Percentiles rank a stretch among this genome's conserved stretches.
Conservation (phyloP, 1,284 basidiomycete species). For the Xanthoconium separans region DNA sequence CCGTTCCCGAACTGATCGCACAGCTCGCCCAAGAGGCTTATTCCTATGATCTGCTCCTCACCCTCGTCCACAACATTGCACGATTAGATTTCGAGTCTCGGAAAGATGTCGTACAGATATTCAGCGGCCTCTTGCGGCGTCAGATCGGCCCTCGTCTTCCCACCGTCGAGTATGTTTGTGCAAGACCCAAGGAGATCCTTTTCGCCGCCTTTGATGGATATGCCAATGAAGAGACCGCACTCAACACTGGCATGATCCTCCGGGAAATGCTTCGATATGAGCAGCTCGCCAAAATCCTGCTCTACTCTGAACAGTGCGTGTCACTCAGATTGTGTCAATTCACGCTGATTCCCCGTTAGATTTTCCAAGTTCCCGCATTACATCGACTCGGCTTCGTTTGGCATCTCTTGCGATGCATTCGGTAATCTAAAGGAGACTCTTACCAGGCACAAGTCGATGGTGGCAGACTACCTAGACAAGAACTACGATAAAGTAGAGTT, state of each 20-base stretch:
- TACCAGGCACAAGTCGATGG: constrained; percentile 96
- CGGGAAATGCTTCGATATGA: constrained; percentile 97
- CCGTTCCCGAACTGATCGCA: constrained; percentile 82
- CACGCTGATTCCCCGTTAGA: constrained; percentile 42
- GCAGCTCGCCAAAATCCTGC: constrained; percentile 83
- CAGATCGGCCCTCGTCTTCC: constrained; percentile 93
- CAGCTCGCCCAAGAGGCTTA: constrained; percentile 97
- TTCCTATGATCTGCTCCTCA: constrained; percentile 81
- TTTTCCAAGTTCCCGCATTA: constrained; percentile 97
- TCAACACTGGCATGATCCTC: constrained; percentile 98
- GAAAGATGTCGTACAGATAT: constrained; percentile 97
- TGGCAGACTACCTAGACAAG: constrained; percentile 92
- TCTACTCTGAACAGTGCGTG: constrained; percentile 90
- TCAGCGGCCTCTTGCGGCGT: constrained; percentile 89
- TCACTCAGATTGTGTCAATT: neutral
- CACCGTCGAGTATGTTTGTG: constrained; percentile 92
- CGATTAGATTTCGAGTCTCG: constrained; percentile 95
- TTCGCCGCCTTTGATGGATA: constrained; percentile 90
- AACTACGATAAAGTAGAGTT: constrained; percentile 87
- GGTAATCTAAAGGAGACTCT: constrained; percentile 95
- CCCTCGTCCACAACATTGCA: constrained; percentile 82
- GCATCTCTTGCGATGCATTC: constrained; percentile 97
- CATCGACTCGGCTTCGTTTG: constrained; percentile 97
- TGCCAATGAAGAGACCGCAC: constrained; percentile 90
- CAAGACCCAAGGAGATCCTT: constrained; percentile 79